Percentiles rank a stretch among this genome's conserved stretches.
Conservation (phyloP, 495 filamentous ascomycete genomes). For the Neurospora sp. region DNA sequence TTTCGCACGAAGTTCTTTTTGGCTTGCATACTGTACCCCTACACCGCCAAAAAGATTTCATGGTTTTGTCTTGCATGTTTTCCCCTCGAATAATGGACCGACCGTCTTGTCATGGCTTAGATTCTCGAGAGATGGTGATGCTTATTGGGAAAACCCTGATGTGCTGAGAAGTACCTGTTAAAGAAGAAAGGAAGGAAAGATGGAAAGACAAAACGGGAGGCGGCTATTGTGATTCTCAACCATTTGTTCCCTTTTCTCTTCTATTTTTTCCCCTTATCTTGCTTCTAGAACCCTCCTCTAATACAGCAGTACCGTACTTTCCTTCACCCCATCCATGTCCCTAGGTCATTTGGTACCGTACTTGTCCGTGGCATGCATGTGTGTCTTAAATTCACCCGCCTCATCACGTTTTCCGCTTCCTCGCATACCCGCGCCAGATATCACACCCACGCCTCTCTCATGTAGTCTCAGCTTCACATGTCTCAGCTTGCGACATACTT, state of each 20-base stretch:
- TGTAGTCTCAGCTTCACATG: background rate
- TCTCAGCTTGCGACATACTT: background rate
- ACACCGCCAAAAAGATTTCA: background rate
- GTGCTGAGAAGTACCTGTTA: background rate
- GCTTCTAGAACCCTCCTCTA: background rate
- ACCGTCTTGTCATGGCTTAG: too few relatives aligned
- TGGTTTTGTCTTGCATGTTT: background rate
- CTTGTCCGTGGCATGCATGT: background rate
- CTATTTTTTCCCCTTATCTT: background rate
- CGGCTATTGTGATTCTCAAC: background rate
- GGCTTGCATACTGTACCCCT: background rate
- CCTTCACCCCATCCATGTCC: background rate
- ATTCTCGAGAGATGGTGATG: too few relatives aligned
- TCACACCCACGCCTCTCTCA: background rate
- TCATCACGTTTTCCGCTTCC: background rate
- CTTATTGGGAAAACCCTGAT: too few relatives aligned
- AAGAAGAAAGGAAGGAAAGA: background rate
- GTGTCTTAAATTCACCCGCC: background rate
- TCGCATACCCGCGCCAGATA: background rate
- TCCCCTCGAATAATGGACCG: too few relatives aligned
- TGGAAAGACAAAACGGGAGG: background rate
- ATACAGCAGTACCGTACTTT: background rate
- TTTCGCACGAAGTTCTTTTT: background rate
- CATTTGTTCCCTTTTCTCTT: background rate
- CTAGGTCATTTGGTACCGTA: background rate